Percentiles rank a stretch among this genome's conserved stretches.
phyloP scores from a whole-genome alignment of 352 stramenopile species.

The Globisporangium middletonii region DNA sequence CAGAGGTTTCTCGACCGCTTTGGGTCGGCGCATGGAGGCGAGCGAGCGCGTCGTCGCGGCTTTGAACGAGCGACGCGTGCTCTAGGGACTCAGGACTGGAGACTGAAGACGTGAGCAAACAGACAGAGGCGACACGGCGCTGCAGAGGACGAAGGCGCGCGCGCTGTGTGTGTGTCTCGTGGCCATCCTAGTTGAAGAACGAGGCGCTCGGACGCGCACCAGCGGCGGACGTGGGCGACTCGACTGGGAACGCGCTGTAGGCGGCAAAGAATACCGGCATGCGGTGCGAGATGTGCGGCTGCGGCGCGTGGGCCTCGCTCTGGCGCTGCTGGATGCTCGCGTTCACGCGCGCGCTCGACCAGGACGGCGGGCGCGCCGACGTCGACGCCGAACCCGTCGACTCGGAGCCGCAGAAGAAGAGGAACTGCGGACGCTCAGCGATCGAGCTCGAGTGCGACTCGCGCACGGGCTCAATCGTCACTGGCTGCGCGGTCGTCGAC shows the following conservation, averaged over 20 bases:
- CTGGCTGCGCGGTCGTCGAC: not conserved
- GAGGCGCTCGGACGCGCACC: constrained; percentile 14
- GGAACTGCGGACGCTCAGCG: constrained; percentile 51
- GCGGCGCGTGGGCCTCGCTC: constrained; percentile 8
- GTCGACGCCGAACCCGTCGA: constrained; percentile 12
- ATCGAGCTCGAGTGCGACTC: constrained; percentile 26
- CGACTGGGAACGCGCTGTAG: constrained; percentile 7
- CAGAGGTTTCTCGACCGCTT: no score
- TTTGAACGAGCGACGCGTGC: no score
- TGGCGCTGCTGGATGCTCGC: constrained; percentile 8
- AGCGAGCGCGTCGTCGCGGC: no score
- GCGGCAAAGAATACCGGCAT: constrained; percentile 70
- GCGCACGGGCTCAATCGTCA: constrained; percentile 7
- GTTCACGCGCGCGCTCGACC: constrained; percentile 6
- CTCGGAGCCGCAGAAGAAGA: constrained; percentile 76
- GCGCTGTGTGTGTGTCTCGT: not conserved
- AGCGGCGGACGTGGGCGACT: constrained; percentile 20
- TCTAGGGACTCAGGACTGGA: no score
- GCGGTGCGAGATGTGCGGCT: constrained; percentile 48
- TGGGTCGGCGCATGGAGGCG: no score
- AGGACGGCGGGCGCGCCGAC: constrained; percentile 6
- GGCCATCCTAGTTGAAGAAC: constrained; percentile 15
- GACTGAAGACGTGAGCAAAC: not conserved
- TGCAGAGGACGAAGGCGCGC: no score
- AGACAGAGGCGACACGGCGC: not conserved